phyloP scores from a whole-genome alignment of 2,329 filamentous ascomycete genomes.

The Fusarium compactum region DNA sequence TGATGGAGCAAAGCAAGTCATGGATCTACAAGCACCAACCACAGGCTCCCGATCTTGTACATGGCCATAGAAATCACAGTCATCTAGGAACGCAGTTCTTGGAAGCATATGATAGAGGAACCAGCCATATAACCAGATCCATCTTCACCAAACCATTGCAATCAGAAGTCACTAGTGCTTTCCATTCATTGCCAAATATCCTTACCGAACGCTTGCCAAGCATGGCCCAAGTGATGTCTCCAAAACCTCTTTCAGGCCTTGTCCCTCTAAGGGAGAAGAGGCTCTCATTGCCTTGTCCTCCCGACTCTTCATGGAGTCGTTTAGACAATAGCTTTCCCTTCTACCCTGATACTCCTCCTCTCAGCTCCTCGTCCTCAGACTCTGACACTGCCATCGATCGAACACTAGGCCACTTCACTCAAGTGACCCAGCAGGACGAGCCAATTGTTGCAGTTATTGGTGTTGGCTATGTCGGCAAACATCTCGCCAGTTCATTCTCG shows the following conservation, averaged over 20 bases:
- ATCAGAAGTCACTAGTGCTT: background rate
- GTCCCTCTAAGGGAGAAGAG: background rate
- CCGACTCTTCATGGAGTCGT: slow-evolving; percentile 18
- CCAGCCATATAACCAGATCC: slow-evolving; percentile 20
- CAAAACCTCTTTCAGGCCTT: background rate
- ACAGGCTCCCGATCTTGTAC: background rate
- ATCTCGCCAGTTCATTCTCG: slow-evolving; percentile 59
- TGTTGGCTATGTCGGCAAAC: slow-evolving; percentile 64
- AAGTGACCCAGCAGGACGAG: slow-evolving; percentile 21
- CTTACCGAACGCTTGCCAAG: background rate
- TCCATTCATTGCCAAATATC: background rate
- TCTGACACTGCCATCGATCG: background rate
- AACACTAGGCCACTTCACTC: background rate
- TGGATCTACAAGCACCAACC: slow-evolving; percentile 10
- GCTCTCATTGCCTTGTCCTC: slow-evolving; percentile 3
- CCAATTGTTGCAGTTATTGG: slow-evolving; percentile 61
- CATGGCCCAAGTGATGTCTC: slow-evolving; percentile 19
- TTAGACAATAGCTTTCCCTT: slow-evolving; percentile 14
- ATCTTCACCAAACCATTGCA: background rate
- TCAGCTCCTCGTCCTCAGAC: slow-evolving; percentile 15
- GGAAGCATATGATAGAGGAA: background rate
- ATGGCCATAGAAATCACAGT: background rate
- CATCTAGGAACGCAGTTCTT: background rate
- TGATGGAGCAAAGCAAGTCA: background rate
- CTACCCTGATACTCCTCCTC: slow-evolving; percentile 29